Base-by-base conservation (phyloP, 352 stramenopile genomes). In the Thraustotheca clavata region DNA sequence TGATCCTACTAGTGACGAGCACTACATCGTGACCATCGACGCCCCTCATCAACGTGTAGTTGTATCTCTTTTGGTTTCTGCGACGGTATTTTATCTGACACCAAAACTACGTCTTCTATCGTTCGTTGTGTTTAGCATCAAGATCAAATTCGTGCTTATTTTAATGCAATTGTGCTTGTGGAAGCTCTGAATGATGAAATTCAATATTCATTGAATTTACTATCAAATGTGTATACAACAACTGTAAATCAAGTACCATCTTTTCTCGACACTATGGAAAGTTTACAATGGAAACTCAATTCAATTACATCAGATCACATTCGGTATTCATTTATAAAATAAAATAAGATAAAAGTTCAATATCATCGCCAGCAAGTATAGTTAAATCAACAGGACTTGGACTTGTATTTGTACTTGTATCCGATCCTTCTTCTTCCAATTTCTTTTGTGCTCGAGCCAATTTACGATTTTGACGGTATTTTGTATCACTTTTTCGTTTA, bases 81-180 rank as follows among this genome's bases (percentile, higher is more conserved):
- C 43, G 43, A 52, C 43, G 43, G 43, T 52, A 52, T 26, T 26
- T 2, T 31, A 24, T 18, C 9, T 52, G 43, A 31, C n/a, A 31
- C 43, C 34, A 31, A 52, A 52, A 24, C 11, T 47, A 24, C 22
- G n/a, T 11, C 22, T 55, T 22, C 20, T 65, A 33, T 54, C 18
- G 16, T 27, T 12, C 6, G 27, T 57, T 36, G 33, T 26, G 11
- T 38, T 46, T 75, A 76, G 35, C 72, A 79, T 1, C 72, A 70
- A 40, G 81, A 89, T 57, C 79, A 91, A 60, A 60, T 91, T n/a
- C 79, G 79, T 3, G 81, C 77, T 1, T 91, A 82, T 52, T 89
- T 83, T 67, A 79, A 91, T 57, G 81, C 76, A 12, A 69, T 88
- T 1, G 60, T 87, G 24, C 65, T 88, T 16, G 68, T 88, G 0